These are phyloP conservation scores for Neurospora discreta DNA, from an alignment of 495 filamentous ascomycete species.

Conservation along the genomic window DNA sequence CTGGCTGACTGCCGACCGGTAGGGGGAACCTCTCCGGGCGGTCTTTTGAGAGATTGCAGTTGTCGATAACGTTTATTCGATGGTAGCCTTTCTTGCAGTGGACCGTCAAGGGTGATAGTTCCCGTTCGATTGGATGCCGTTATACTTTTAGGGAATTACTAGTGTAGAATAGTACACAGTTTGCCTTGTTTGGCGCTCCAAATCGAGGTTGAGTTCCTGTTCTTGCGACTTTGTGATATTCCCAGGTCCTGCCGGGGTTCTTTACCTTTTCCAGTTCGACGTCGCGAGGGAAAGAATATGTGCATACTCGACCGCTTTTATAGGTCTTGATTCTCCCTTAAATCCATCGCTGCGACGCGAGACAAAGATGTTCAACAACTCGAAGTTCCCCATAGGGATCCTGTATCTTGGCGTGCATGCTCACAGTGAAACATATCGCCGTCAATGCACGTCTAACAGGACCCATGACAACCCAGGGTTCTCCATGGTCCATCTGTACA, in stretches of 20 bases:
- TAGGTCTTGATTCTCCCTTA: not conserved
- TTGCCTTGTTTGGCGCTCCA: not conserved
- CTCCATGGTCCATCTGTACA: not conserved
- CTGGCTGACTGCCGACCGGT: conserved; percentile 1
- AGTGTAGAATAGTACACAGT: too few relatives aligned
- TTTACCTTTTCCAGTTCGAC: not conserved
- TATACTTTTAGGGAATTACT: not conserved
- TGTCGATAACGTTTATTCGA: not conserved
- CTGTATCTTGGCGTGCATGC: conserved; percentile 9
- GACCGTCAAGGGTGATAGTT: not conserved
- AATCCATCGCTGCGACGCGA: not conserved
- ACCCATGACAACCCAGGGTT: not conserved
- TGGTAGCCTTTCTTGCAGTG: not conserved
- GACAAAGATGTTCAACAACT: not conserved
- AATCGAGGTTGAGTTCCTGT: not conserved
- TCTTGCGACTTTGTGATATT: not conserved
- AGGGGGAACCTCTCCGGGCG: not conserved
- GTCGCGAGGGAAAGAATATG: not conserved
- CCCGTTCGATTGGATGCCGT: not conserved
- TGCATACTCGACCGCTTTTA: not conserved
- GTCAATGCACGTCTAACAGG: not conserved
- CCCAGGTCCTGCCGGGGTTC: not conserved
- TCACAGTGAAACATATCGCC: conserved; percentile 12
- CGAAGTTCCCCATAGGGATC: not conserved
- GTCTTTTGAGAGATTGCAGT: not conserved